Evolutionary conservation across 163 green algal species (phyloP).

Genomic region (Smithsoniella earleae): DNA sequence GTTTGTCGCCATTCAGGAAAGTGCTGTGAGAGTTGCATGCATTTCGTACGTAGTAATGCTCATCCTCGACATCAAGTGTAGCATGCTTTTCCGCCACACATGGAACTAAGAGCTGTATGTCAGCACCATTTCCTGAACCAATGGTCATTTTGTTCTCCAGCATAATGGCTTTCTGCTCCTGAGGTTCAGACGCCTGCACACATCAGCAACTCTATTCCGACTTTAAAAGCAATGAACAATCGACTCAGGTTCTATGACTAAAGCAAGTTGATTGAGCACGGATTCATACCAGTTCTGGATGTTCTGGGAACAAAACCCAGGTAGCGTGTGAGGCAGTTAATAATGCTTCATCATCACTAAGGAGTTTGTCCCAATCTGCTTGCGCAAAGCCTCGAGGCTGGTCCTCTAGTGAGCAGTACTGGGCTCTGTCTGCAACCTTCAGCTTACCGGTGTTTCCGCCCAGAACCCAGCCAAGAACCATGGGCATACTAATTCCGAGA

Average conservation of each 20-base stretch:
- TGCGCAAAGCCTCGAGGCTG: conserved; percentile 41
- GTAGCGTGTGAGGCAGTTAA: conserved; percentile 49
- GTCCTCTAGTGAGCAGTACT: conserved; percentile 57
- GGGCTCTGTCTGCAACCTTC: conserved; percentile 32
- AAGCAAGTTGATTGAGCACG: no score
- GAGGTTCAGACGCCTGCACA: no score
- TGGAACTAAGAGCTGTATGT: conserved; percentile 4
- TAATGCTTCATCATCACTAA: conserved; percentile 62
- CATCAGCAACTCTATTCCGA: no score
- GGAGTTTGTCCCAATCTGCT: conserved; percentile 49
- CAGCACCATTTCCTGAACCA: not conserved
- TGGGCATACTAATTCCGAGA: conserved; percentile 84
- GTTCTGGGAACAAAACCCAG: no score
- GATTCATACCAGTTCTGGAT: no score
- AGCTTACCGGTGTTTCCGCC: conserved; percentile 63
- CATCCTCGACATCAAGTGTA: not conserved
- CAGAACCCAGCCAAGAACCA: conserved; percentile 81
- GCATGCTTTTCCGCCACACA: not conserved
- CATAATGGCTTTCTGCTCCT: not conserved
- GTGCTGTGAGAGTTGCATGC: conserved; percentile 39
- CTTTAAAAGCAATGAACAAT: no score
- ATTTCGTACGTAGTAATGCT: conserved; percentile 41
- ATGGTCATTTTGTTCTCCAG: conserved; percentile 31
- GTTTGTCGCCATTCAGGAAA: conserved; percentile 52
- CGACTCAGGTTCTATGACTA: no score